Evolutionary conservation across 2,329 filamentous ascomycete genomes (phyloP), one percentile per base, ranked within the genome.

Genomic region (Paracoccidioides lutzii): DNA sequence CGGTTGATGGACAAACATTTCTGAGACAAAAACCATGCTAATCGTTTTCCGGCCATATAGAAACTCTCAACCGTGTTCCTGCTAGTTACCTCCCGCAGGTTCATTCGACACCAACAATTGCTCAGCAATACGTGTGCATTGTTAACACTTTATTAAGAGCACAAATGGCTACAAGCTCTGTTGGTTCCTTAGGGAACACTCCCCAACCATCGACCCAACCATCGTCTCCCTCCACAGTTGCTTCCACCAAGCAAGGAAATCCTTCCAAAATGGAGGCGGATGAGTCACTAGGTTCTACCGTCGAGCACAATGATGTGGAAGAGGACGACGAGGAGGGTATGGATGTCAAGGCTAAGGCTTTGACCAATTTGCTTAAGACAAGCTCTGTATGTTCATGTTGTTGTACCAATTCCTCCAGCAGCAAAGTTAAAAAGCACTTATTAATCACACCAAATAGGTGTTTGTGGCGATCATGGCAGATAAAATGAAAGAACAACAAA

Each of bases 381-480:
- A 75, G 73, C 58, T 73, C 72, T 52, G 71, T 73, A 62, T 44
- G 65, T 62, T 38, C 55, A 45, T 37, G 15, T 46, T 32, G 50
- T 53, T 30, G 48, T 60, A 37, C 53, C n/a, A 55, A 49, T 51
- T 15, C 59, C 54, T 10, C 15, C 14, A 9, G 52, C 30, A 51
- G 35, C 5, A 32, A 38, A 3, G 40, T 35, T 38, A 22, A 30
- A 53, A 6, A 46, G 3, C 8, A 43, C 3, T 7, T 8, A 9
- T 12, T 52, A 57, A 50, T 57, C 6, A 37, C 9, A 28, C 28
- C 40, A 9, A 3, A 52, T 28, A 73, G 71, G 73, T 76, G 0
- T 76, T 75, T 54, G 73, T 75, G 12, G 72, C 73, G 2, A 75
- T 76, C 40, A 76, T 76, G 73, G 72, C 73, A 28, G 73, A 76